Percentiles rank a stretch among this genome's conserved stretches.
Evolutionary conservation across 768 basidiomycete genomes (phyloP).

Genomic region (Mycena polygramma): DNA sequence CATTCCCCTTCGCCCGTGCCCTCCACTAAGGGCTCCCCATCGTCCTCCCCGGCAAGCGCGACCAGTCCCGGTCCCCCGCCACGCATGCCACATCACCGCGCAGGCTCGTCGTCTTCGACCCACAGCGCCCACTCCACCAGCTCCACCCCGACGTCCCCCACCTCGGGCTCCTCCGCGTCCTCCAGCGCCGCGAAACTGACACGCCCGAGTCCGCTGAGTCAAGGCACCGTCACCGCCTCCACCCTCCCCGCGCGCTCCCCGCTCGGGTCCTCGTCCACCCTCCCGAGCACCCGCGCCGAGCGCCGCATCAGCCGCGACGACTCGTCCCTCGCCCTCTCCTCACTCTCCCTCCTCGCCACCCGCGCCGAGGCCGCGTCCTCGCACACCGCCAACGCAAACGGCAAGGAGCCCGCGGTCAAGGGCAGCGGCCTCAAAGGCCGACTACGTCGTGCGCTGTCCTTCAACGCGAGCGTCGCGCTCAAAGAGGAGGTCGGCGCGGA

Average conservation of each 20-base stretch:
- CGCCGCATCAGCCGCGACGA: slow-evolving; percentile 64
- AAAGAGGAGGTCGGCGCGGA: slow-evolving; percentile 65
- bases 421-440: slow-evolving; percentile 80
- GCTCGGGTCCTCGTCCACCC: slow-evolving; percentile 29
- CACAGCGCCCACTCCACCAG: slow-evolving; percentile 43
- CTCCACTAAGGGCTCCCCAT: slow-evolving; percentile 47
- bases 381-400: not conserved
- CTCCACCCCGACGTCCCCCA: slow-evolving; percentile 37
- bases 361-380: slow-evolving; percentile 23
- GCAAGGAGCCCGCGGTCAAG: slow-evolving; percentile 51
- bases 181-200: slow-evolving; percentile 42
- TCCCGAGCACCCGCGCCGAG: slow-evolving; percentile 56
- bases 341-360: slow-evolving; percentile 32
- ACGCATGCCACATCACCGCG: slow-evolving; percentile 47
- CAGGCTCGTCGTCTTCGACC: slow-evolving; percentile 38
- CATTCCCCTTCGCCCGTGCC: slow-evolving; percentile 47
- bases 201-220: slow-evolving; percentile 49
- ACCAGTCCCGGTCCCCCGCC: slow-evolving; percentile 48
- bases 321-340: slow-evolving; percentile 38
- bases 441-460: slow-evolving; percentile 78
- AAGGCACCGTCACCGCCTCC: slow-evolving; percentile 41
- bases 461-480: slow-evolving; percentile 70
- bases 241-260: slow-evolving; percentile 33
- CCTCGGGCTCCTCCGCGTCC: slow-evolving; percentile 40
- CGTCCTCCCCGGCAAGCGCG: slow-evolving; percentile 46